These are phyloP conservation scores for Lipomyces starkeyi DNA, from an alignment of 805 yeast genomes.

Conservation along the genomic window DNA sequence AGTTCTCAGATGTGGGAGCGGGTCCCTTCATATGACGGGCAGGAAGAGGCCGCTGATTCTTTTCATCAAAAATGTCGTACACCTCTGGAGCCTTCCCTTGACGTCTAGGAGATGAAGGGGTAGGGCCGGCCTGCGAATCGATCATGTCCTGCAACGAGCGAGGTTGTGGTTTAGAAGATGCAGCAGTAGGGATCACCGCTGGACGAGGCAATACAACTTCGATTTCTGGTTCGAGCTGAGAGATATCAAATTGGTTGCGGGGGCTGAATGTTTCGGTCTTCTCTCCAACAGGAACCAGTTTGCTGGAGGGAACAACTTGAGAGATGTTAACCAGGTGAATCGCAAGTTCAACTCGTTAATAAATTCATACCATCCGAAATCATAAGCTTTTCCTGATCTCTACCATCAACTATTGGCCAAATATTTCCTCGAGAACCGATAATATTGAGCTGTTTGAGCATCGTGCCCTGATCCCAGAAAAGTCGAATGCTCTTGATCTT, in stretches of 20 bases:
- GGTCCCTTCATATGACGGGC: constrained; percentile 16
- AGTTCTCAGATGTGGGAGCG: constrained; percentile 8
- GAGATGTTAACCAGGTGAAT: neutral
- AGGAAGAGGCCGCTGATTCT: constrained; percentile 8
- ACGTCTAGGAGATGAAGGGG: constrained; percentile 25
- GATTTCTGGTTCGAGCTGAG: constrained; percentile 34
- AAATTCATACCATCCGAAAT: constrained; percentile 18
- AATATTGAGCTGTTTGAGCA: constrained; percentile 42
- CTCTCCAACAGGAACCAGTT: constrained; percentile 16
- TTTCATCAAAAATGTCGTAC: constrained; percentile 18
- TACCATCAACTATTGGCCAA: constrained; percentile 42
- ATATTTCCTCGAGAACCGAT: constrained; percentile 44
- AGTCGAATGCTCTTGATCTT: constrained; percentile 36
- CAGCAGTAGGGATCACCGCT: constrained; percentile 36
- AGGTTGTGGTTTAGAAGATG: constrained; percentile 35
- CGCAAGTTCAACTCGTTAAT: neutral
- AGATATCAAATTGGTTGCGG: constrained; percentile 23
- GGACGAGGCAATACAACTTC: constrained; percentile 33
- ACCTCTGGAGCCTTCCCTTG: constrained; percentile 27
- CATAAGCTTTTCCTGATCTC: constrained; percentile 35
- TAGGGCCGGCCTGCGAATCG: constrained; percentile 15
- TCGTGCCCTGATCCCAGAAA: constrained; percentile 43
- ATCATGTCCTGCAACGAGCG: constrained; percentile 36
- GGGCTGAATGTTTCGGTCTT: constrained; percentile 7
- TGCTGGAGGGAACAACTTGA: constrained; percentile 12